Evolutionary conservation across 345 rosid genomes (phyloP), one percentile per base, ranked within the genome.

Genomic region (Turritis glabra): DNA sequence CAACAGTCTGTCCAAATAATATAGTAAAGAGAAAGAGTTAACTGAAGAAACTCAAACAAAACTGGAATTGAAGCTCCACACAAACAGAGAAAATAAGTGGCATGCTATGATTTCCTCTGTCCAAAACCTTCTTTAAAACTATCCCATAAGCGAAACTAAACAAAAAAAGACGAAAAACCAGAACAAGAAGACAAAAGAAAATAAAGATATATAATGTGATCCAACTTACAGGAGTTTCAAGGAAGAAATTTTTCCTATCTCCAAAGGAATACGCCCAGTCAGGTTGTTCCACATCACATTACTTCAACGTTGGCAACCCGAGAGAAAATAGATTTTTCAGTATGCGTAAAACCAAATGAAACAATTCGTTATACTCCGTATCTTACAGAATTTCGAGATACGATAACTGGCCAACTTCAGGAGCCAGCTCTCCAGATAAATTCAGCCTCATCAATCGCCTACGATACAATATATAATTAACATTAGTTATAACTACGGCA

Each of bases 261-360:
- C 97, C 85, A 76, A 82, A 25, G 98, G 98, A 79, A 93, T 86
- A 77, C 72, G 78, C 13, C 97, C 94, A 40, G 81, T 86, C 78
- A 93, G 62, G 15, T 82, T 74, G 80, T 93, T 93, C 98, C 97
- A 93, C 97, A 90, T 93, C 83, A 93, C 86, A 84, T 89, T 85
- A 82, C 98, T 91, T 66, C 44, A 41, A 71, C 37, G 60, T 60
- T 40, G 41, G 19, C 19, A 66, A 58, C 26, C 41, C 19, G 35
- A 47, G 23, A 27, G 67, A 57, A 30, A 22, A 69, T 29, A 35
- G 3, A 13, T 8, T 13, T 47, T 33, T 66, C 53, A 51, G 77
- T 64, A 26, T 5, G 56, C 67, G 50, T 14, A 22, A 7, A 64
- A 73, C 40, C 11, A 29, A 46, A 67, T 48, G 35, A 59, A 75